These are phyloP conservation scores for Medicago lupulina DNA, from an alignment of 306 rosid species.

Conservation along the genomic window DNA sequence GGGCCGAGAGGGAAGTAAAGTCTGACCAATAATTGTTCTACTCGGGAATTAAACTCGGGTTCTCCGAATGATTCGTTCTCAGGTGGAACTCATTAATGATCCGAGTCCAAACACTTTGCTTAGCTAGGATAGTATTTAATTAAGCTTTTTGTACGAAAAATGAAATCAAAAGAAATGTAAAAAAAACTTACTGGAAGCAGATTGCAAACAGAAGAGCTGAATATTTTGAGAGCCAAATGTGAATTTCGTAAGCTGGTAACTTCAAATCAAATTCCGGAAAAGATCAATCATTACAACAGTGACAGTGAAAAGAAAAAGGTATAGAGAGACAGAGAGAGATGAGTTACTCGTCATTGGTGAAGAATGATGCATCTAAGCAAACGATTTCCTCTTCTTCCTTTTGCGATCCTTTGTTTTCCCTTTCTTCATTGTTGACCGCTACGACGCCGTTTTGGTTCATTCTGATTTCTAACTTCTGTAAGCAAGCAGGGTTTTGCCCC, in stretches of 20 bases:
- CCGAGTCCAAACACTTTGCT: no score
- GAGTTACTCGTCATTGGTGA: constrained; percentile 72
- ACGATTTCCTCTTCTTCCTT: constrained; percentile 68
- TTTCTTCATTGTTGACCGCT: constrained; percentile 39
- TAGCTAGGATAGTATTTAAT: no score
- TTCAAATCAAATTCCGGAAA: constrained; percentile 38
- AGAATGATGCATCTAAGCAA: constrained; percentile 80
- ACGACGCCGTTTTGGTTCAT: constrained; percentile 30
- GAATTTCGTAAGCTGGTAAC: constrained; percentile 81
- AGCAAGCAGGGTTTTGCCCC: constrained; percentile 1
- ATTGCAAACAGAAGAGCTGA: constrained; percentile 74
- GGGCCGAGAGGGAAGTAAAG: no score
- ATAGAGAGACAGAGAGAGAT: neutral
- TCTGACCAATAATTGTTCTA: no score
- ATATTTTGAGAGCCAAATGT: constrained; percentile 81
- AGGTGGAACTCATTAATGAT: no score
- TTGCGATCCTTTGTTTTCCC: constrained; percentile 6
- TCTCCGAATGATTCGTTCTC: no score
- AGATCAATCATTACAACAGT: constrained; percentile 4
- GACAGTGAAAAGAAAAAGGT: neutral
- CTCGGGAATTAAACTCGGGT: no score
- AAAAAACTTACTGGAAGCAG: constrained; percentile 82
- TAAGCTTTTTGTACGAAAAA: no score
- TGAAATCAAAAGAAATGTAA: neutral
- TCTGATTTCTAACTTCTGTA: neutral